Conservation (phyloP, 2,329 filamentous ascomycete genomes). For the Hyphodiscus sp. region DNA sequence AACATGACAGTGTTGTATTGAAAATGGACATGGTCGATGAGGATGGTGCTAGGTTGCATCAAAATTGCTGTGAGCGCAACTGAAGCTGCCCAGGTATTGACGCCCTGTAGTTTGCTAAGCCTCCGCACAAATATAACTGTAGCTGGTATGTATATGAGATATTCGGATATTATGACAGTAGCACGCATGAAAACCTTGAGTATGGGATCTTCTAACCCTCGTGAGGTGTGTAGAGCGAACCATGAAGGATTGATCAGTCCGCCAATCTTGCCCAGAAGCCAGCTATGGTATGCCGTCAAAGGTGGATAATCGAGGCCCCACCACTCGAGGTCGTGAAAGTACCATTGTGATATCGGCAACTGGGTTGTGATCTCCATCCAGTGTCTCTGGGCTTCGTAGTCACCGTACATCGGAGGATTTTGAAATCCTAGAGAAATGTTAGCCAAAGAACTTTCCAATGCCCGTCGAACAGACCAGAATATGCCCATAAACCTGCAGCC, state of each 20-base stretch:
- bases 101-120: slow-evolving; percentile 67
- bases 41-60: slow-evolving; percentile 83
- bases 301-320: slow-evolving; percentile 98
- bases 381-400: slow-evolving; percentile 96
- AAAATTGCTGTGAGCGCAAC: slow-evolving; percentile 85
- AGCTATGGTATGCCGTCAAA: slow-evolving; percentile 96
- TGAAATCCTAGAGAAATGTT: slow-evolving; percentile 54
- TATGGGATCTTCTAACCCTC: slow-evolving; percentile 69
- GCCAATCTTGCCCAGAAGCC: slow-evolving; percentile 85
- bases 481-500: slow-evolving; percentile 88
- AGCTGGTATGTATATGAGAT: slow-evolving; percentile 81
- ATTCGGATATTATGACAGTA: slow-evolving; percentile 86
- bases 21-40: slow-evolving; percentile 93
- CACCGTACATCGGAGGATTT: slow-evolving; percentile 84
- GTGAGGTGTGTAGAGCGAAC: slow-evolving; percentile 81
- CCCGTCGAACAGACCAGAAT: slow-evolving; percentile 61
- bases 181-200: slow-evolving; percentile 96
- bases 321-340: slow-evolving; percentile 93
- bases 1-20: slow-evolving; percentile 99
- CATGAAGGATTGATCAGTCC: slow-evolving; percentile 70
- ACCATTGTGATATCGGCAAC: slow-evolving; percentile 90
- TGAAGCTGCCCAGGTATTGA: slow-evolving; percentile 75
- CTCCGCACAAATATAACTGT: slow-evolving; percentile 78
- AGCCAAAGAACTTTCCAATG: slow-evolving; percentile 3
- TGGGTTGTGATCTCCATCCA: slow-evolving; percentile 98